Percentiles rank a stretch among this genome's conserved stretches.
Conservation (phyloP, 257 asterid species). For the Nemophila menziesii region DNA sequence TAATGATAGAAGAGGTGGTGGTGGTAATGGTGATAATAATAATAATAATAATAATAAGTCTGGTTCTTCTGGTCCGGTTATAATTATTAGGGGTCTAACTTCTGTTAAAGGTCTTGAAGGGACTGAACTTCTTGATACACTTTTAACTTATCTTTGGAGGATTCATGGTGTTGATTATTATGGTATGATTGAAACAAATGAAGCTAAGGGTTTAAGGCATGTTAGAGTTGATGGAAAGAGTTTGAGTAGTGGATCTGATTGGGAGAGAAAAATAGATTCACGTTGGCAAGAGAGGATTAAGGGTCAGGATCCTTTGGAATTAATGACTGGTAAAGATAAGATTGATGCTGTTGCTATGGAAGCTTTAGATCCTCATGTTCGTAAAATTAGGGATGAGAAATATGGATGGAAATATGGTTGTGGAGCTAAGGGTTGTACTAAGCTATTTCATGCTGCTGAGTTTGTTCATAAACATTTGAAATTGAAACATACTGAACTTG, state of each 20-base stretch:
- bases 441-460: slow-evolving; percentile 95
- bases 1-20: slow-evolving; percentile 63
- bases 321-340: slow-evolving; percentile 90
- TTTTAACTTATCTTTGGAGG: slow-evolving; percentile 93
- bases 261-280: slow-evolving; percentile 74
- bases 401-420: slow-evolving; percentile 99
- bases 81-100: slow-evolving; percentile 66
- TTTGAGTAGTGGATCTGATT: slow-evolving; percentile 56
- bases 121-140: slow-evolving; percentile 80
- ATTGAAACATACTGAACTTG: slow-evolving; percentile 83
- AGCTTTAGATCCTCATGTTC: slow-evolving; percentile 81
- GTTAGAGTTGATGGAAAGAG: slow-evolving; percentile 58
- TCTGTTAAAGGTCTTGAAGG: slow-evolving; percentile 92
- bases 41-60: too few species aligned
- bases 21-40: too few species aligned
- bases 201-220: slow-evolving; percentile 87
- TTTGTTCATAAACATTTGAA: slow-evolving; percentile 87
- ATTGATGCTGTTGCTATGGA: slow-evolving; percentile 79
- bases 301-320: slow-evolving; percentile 79
- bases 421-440: slow-evolving; percentile 99
- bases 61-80: slow-evolving; percentile 81
- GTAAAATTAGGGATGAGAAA: slow-evolving; percentile 97
- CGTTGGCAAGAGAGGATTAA: slow-evolving; percentile 88
- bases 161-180: slow-evolving; percentile 94
- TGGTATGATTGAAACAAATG: slow-evolving; percentile 70